Percentiles rank a stretch among this genome's conserved stretches.
Evolutionary conservation across 441 rosid species (phyloP).

Genomic region (Isatis lusitanica): DNA sequence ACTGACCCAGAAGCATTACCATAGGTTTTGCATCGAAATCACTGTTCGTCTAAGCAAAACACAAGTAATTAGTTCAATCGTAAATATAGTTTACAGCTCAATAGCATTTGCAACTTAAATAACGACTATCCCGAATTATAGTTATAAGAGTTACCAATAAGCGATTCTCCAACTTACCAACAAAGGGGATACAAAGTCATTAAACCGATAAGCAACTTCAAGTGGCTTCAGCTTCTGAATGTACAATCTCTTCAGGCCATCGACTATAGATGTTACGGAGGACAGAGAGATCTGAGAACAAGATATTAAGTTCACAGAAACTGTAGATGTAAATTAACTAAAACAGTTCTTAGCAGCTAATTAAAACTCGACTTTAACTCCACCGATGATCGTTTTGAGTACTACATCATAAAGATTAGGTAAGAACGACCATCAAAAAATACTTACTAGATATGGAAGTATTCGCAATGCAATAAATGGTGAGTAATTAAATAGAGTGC

Average conservation of each 20-base stretch:
- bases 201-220: slow-evolving; percentile 81
- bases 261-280: slow-evolving; percentile 87
- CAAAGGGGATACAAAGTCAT: slow-evolving; percentile 84
- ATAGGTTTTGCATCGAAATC: slow-evolving; percentile 99
- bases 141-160: neutral
- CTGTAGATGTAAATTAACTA: neutral
- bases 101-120: neutral
- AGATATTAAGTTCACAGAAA: slow-evolving; percentile 28
- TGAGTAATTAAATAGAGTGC: slow-evolving; percentile 6
- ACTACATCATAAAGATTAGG: neutral
- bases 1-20: slow-evolving; percentile 98
- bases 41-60: slow-evolving; percentile 66
- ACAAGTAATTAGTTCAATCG: slow-evolving; percentile 21
- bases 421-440: neutral
- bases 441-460: neutral
- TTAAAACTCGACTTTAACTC: slow-evolving; percentile 12
- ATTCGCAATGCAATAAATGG: slow-evolving; percentile 8
- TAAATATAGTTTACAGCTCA: neutral
- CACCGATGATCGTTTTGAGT: neutral
- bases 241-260: slow-evolving; percentile 88
- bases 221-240: slow-evolving; percentile 89
- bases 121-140: neutral
- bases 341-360: neutral
- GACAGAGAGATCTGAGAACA: slow-evolving; percentile 69
- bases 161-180: slow-evolving; percentile 54